Evolutionary conservation across 1,284 basidiomycete genomes (phyloP).

Genomic region (Ceratobasidium sp.): DNA sequence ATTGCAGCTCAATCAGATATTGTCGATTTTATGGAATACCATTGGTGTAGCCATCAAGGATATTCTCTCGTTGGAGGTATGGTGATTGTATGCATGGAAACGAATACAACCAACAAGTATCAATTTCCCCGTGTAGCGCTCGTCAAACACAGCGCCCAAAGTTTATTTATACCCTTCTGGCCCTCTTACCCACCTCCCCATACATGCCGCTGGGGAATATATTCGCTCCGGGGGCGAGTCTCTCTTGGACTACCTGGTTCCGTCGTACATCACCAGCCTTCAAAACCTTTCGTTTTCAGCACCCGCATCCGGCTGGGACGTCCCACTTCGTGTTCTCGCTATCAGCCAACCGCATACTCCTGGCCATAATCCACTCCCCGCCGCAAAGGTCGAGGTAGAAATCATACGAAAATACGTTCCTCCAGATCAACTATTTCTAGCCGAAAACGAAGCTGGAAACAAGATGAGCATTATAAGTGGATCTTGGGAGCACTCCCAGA

Average conservation of each 20-base stretch:
- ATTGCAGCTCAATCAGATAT: background rate
- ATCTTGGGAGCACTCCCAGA: conserved; percentile 1
- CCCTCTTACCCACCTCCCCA: conserved; percentile 6
- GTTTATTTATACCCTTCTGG: conserved; percentile 22
- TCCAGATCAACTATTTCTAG: background rate
- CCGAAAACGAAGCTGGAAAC: background rate
- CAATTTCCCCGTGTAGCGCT: background rate
- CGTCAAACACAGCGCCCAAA: background rate
- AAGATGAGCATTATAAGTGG: background rate
- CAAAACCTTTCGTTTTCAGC: conserved; percentile 9
- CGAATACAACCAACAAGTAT: background rate
- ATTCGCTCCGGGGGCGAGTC: background rate
- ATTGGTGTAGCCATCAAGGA: conserved; percentile 18
- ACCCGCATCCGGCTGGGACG: background rate
- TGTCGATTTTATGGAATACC: conserved; percentile 11
- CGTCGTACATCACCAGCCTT: conserved; percentile 19
- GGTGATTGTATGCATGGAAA: background rate
- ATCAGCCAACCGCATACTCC: conserved; percentile 27
- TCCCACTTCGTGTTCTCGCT: conserved; percentile 7
- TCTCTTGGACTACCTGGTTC: conserved; percentile 19
- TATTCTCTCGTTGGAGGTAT: conserved; percentile 3
- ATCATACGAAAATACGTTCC: conserved; percentile 16
- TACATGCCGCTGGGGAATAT: conserved; percentile 25
- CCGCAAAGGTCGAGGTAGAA: conserved; percentile 2
- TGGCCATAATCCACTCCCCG: conserved; percentile 7